These are phyloP conservation scores for Hibiscus trionum DNA, from an alignment of 345 rosid genomes.

Conservation along the genomic window DNA sequence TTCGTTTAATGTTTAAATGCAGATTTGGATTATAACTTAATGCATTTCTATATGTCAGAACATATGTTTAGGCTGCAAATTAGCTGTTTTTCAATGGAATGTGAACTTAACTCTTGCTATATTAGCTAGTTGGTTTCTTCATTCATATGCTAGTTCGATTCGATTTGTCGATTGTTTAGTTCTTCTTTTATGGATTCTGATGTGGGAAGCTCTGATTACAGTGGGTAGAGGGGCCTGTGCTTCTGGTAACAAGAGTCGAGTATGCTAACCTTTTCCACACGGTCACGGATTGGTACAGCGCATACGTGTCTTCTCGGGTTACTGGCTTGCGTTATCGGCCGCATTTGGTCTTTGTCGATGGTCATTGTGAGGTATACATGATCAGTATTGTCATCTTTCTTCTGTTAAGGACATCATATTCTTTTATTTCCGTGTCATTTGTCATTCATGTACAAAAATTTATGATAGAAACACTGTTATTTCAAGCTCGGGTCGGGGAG, in stretches of 20 bases:
- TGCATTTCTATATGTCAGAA: background rate
- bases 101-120: background rate
- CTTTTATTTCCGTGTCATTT: background rate
- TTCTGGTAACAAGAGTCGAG: slow-evolving; percentile 67
- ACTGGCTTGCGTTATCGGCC: slow-evolving; percentile 83
- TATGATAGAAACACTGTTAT: background rate
- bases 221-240: slow-evolving; percentile 94
- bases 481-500: background rate
- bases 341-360: slow-evolving; percentile 74
- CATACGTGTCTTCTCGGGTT: slow-evolving; percentile 78
- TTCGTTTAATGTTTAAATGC: background rate
- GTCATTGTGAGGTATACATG: slow-evolving; percentile 55
- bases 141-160: background rate
- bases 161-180: background rate
- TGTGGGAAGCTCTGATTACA: slow-evolving; percentile 29
- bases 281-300: slow-evolving; percentile 88
- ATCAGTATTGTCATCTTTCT: background rate
- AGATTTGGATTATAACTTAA: background rate
- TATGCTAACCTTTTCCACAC: slow-evolving; percentile 94
- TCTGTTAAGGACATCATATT: background rate
- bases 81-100: no score
- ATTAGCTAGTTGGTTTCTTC: background rate
- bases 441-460: background rate
- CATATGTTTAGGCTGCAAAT: background rate
- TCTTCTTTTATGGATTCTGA: slow-evolving; percentile 19